Percentiles rank a stretch among this genome's conserved stretches.
Conservation (phyloP, 768 basidiomycete species). For the Pholiota microspora region DNA sequence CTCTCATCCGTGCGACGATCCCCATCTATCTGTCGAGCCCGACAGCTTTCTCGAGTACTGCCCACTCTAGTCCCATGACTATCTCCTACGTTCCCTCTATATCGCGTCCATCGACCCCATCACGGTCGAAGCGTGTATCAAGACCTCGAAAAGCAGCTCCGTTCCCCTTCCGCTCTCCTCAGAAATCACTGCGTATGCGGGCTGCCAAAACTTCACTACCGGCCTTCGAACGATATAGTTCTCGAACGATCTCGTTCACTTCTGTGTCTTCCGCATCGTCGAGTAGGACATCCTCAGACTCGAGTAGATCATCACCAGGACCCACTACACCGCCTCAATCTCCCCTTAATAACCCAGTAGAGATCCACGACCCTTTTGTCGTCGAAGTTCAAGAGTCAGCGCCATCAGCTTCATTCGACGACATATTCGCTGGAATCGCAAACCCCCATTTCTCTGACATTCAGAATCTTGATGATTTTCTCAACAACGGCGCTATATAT, state of each 20-base stretch:
- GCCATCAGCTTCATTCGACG: neutral
- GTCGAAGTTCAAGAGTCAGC: neutral
- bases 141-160: no score
- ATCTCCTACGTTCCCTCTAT: neutral
- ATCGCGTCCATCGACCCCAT: no score
- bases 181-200: neutral
- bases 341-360: neutral
- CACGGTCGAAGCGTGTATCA: no score
- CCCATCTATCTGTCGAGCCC: neutral
- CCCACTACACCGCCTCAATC: neutral
- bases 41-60: neutral
- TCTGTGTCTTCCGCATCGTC: neutral
- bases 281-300: neutral
- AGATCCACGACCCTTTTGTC: neutral
- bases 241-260: neutral
- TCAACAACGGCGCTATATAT: neutral
- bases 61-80: neutral
- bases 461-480: neutral
- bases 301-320: neutral
- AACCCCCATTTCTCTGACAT: neutral
- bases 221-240: neutral
- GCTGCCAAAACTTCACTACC: neutral
- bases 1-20: conserved; percentile 17
- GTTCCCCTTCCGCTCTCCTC: no score
- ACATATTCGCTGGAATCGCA: neutral